phyloP scores from a whole-genome alignment of 257 asterid genomes.

The Plectranthus barbatus region DNA sequence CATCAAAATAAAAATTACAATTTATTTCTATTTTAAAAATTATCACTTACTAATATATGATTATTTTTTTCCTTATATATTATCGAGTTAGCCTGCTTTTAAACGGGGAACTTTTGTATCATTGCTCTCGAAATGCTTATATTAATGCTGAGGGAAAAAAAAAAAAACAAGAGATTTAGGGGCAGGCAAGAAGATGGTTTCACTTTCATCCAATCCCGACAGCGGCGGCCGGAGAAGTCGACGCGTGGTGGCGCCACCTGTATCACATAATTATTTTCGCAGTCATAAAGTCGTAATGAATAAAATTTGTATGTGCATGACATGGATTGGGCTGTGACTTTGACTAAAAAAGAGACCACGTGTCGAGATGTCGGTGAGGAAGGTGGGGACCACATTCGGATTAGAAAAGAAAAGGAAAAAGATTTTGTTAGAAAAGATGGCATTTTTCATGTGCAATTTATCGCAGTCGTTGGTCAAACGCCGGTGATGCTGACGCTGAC shows the following conservation, averaged over 20 bases:
- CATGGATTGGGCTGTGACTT: slow-evolving; percentile 14
- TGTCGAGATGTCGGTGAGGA: slow-evolving; percentile 15
- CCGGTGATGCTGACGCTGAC: slow-evolving; percentile 14
- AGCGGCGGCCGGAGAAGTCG: slow-evolving; percentile 36
- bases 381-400: slow-evolving; percentile 12
- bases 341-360: slow-evolving; percentile 25
- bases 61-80: too few species aligned
- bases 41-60: too few species aligned
- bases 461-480: slow-evolving; percentile 16
- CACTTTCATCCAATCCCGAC: slow-evolving; percentile 31
- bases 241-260: slow-evolving; percentile 31
- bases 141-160: background rate
- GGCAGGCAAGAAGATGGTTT: slow-evolving; percentile 8
- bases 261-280: slow-evolving; percentile 6
- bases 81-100: too few species aligned
- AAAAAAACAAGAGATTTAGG: background rate
- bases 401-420: too few species aligned
- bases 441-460: slow-evolving; percentile 46
- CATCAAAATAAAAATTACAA: too few species aligned
- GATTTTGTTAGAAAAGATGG: slow-evolving; percentile 29
- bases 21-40: too few species aligned
- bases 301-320: slow-evolving; percentile 23
- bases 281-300: slow-evolving; percentile 6
- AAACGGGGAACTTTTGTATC: too few species aligned
- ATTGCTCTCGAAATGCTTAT: background rate